These are phyloP conservation scores for Boletus mariae DNA, from an alignment of 1,284 basidiomycete species.

Conservation along the genomic window DNA sequence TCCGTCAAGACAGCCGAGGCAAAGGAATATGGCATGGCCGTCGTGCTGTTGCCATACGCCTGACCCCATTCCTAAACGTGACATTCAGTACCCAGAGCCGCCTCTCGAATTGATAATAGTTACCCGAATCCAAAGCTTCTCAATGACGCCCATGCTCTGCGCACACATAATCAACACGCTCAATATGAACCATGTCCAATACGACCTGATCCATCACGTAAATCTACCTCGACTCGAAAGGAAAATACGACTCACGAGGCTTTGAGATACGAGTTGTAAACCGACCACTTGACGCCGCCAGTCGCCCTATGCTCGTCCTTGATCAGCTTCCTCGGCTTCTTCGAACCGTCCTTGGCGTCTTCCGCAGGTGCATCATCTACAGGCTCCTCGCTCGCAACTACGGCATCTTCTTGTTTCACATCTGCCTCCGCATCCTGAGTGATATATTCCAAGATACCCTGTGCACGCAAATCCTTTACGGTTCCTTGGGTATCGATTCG, in stretches of 20 bases:
- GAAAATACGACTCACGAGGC: conserved; percentile 40
- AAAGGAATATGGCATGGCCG: conserved; percentile 19
- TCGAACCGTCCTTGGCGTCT: conserved; percentile 17
- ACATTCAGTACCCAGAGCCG: background rate
- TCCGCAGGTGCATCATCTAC: conserved; percentile 18
- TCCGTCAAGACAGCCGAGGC: conserved; percentile 28
- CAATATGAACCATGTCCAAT: conserved; percentile 48
- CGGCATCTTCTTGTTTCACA: conserved; percentile 18
- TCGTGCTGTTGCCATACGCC: conserved; percentile 35
- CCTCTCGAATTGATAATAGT: background rate
- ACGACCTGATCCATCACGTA: conserved; percentile 36
- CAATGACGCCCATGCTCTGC: conserved; percentile 39
- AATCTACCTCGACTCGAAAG: background rate
- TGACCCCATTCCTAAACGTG: conserved; percentile 42
- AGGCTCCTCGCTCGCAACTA: conserved; percentile 11
- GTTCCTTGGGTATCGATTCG: conserved; percentile 55
- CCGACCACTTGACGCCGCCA: conserved; percentile 61
- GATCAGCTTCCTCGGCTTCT: conserved; percentile 49
- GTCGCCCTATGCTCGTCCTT: conserved; percentile 56
- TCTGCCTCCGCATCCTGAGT: conserved; percentile 34
- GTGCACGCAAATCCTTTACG: conserved; percentile 45
- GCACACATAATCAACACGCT: conserved; percentile 32
- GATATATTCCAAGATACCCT: conserved; percentile 48
- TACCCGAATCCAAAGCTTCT: conserved; percentile 53
- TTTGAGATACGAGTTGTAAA: conserved; percentile 62